Evolutionary conservation across 2,329 filamentous ascomycete genomes (phyloP), one percentile per base, ranked within the genome.

Genomic region (Xylariaceae sp.): DNA sequence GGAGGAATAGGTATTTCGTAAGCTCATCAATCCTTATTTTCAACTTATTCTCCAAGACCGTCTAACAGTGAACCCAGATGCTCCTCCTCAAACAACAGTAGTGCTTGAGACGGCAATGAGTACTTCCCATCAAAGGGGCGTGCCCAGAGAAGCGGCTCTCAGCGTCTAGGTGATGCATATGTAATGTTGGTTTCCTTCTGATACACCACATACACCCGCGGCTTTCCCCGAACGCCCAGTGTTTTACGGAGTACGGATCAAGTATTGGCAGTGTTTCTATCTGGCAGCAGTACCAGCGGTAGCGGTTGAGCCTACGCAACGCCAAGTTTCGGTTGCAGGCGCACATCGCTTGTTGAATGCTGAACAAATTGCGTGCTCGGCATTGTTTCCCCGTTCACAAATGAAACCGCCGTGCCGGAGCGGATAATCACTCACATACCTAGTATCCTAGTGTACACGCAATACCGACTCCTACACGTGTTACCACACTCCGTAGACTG

Each of bases 301-400:
- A 30, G 23, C 23, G 23, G 23, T 30, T 30, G 23, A 30, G 4
- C 23, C 23, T 42, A 34, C 52, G 34, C 23, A 34, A 54, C 52
- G 10, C 54, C 59, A 59, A 56, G 50, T 52, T 58, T 58, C 56
- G 55, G 57, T 62, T 53, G 48, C 57, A 62, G 62, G 59, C 49
- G 60, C 62, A 64, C 52, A 45, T 48, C 59, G 58, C 61, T 55
- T 59, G 57, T 54, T 59, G 48, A 18, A 56, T 45, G 44, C 42
- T 37, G 39, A 57, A 55, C 58, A 45, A 53, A 55, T 53, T 55
- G 54, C 48, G 49, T 11, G 42, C 15, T 53, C 54, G 56, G 62
- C 57, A 62, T 55, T 53, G 35, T 44, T 23, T 50, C 57, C 56
- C 55, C 60, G 57, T 64, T 56, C 44, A 59, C 57, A 58, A 59